phyloP scores from a whole-genome alignment of 31 red algal species.

The Odonthalia washingtoniensis region DNA sequence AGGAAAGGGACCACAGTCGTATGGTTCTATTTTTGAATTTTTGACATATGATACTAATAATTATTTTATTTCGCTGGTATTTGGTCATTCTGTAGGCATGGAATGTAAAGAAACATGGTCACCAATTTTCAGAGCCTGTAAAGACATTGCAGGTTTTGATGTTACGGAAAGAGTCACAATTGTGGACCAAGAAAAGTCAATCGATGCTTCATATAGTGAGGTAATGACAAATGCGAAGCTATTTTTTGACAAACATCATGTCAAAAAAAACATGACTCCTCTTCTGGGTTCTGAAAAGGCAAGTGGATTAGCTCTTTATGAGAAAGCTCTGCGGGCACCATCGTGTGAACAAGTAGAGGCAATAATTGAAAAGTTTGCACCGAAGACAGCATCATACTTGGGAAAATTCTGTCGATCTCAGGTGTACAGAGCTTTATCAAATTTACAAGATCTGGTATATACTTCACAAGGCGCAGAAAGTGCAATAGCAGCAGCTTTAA shows the following conservation, averaged over 20 bases:
- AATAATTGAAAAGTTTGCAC: too few species aligned
- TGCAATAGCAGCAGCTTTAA: too few species aligned
- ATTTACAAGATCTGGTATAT: slow-evolving; percentile 16
- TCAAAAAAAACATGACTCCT: slow-evolving; percentile 50
- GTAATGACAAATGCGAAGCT: slow-evolving; percentile 2
- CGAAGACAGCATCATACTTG: too few species aligned
- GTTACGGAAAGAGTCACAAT: too few species aligned
- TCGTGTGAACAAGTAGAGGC: too few species aligned
- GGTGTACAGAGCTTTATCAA: too few species aligned
- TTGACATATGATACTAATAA: slow-evolving; percentile 30
- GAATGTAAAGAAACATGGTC: slow-evolving; percentile 28
- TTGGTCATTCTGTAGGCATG: slow-evolving; percentile 29
- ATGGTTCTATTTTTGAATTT: slow-evolving; percentile 37
- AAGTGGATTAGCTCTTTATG: neutral
- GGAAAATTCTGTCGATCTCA: too few species aligned
- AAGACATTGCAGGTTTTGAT: slow-evolving; percentile 13
- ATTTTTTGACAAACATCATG: slow-evolving; percentile 2
- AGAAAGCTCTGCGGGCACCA: too few species aligned
- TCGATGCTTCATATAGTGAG: too few species aligned
- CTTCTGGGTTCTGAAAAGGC: too few species aligned
- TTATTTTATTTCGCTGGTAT: slow-evolving; percentile 18
- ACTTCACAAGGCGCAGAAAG: slow-evolving; percentile 47
- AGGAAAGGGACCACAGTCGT: too few species aligned
- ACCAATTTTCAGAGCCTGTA: neutral
- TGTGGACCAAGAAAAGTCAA: too few species aligned